Conservation (phyloP, 345 rosid genomes). For the Citrus unshiu region DNA sequence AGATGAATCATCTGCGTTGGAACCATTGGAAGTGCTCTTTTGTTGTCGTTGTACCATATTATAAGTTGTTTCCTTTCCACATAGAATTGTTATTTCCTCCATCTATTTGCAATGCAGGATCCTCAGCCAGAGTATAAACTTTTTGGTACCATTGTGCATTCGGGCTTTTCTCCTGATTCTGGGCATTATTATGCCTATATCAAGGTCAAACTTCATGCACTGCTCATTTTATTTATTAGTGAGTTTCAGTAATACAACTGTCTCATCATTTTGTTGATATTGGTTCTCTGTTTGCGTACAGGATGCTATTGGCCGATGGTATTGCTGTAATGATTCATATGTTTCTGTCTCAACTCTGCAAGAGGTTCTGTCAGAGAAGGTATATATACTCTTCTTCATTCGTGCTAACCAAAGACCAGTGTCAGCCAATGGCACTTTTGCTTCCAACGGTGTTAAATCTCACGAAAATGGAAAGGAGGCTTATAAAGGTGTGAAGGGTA, state of each 20-base stretch:
- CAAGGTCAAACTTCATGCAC: constrained; percentile 44
- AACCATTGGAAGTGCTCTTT: background rate
- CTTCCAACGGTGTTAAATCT: constrained; percentile 58
- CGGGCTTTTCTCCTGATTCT: constrained; percentile 85
- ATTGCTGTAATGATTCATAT: constrained; percentile 82
- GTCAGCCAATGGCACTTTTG: constrained; percentile 28
- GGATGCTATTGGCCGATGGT: constrained; percentile 93
- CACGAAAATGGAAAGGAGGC: constrained; percentile 50
- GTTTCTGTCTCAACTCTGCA: constrained; percentile 75
- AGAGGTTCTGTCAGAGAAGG: constrained; percentile 92
- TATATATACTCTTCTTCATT: constrained; percentile 85
- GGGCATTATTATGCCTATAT: constrained; percentile 98
- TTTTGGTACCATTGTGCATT: constrained; percentile 94
- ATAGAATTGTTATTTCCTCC: background rate
- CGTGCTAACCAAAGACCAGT: constrained; percentile 67
- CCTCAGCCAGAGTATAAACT: constrained; percentile 81
- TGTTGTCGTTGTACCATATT: background rate
- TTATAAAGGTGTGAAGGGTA: constrained; percentile 33
- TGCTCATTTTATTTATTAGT: constrained; percentile 7
- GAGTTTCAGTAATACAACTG: constrained; percentile 1
- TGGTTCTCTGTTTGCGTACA: constrained; percentile 24
- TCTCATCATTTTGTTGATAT: constrained; percentile 16
- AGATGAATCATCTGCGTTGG: background rate
- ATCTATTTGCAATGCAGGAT: constrained; percentile 50
- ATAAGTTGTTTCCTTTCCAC: background rate